phyloP scores from a whole-genome alignment of 169 alveolate genomes.

The Eimeria acervulina region DNA sequence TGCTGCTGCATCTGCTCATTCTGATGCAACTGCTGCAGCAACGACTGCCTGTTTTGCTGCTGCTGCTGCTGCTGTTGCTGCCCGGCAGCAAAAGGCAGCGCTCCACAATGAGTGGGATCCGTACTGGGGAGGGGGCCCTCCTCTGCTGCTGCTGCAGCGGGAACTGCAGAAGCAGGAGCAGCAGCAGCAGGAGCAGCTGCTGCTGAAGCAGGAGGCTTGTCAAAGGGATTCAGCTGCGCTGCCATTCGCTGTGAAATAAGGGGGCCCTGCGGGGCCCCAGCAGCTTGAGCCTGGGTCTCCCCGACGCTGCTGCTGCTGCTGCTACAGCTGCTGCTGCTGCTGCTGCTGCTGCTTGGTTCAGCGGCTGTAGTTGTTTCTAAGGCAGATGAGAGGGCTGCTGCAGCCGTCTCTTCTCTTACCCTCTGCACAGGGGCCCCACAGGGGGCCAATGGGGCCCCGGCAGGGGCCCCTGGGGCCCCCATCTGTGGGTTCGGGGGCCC shows the following conservation, averaged over 20 bases:
- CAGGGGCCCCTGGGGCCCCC: neutral
- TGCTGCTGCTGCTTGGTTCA: neutral
- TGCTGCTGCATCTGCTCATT: slow-evolving; percentile 30
- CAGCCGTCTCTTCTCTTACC: neutral
- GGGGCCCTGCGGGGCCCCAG: slow-evolving; percentile 2
- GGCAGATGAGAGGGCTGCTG: neutral
- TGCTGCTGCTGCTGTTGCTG: slow-evolving; percentile 29
- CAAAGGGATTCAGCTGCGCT: neutral
- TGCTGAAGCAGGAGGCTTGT: neutral
- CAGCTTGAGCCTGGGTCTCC: neutral
- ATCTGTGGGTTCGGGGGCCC: neutral
- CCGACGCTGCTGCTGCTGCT: neutral
- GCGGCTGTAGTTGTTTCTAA: neutral
- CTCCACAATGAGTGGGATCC: neutral
- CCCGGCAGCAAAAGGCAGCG: too few species aligned
- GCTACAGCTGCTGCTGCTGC: neutral
- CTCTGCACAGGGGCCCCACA: neutral
- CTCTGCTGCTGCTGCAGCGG: neutral
- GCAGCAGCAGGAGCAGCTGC: neutral
- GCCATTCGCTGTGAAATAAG: neutral
- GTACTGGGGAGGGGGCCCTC: neutral
- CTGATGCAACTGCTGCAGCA: slow-evolving; percentile 9
- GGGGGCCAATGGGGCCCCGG: neutral
- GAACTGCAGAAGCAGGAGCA: neutral
- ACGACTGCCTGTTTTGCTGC: neutral